Percentiles rank a stretch among this genome's conserved stretches.
These are phyloP conservation scores for Coriaria nepalensis DNA, from an alignment of 306 rosid genomes.

Conservation along the genomic window DNA sequence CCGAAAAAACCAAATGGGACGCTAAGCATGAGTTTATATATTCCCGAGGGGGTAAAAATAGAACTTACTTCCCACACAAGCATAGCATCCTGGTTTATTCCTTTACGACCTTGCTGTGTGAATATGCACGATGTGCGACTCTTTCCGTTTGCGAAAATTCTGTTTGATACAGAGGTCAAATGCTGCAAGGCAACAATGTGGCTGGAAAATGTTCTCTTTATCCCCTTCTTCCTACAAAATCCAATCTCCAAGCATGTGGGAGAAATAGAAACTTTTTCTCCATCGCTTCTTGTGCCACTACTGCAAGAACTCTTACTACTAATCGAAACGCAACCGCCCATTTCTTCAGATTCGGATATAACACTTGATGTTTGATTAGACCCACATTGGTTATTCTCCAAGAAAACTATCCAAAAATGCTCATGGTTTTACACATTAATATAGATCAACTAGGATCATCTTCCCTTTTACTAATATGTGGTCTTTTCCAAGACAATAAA, in stretches of 20 bases:
- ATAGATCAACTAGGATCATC: no score
- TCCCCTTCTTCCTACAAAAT: conserved; percentile 35
- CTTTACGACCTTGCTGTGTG: conserved; percentile 94
- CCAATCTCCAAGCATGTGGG: conserved; percentile 24
- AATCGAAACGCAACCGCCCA: conserved; percentile 87
- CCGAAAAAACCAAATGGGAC: not conserved
- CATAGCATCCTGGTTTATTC: conserved; percentile 96
- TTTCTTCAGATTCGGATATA: conserved; percentile 48
- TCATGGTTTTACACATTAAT: not conserved
- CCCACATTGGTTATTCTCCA: conserved; percentile 16
- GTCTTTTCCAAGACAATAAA: no score
- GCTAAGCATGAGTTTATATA: not conserved
- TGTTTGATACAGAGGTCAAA: conserved; percentile 48
- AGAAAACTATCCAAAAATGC: conserved; percentile 23
- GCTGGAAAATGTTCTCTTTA: conserved; percentile 69
- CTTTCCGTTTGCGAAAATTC: conserved; percentile 77
- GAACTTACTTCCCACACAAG: conserved; percentile 87
- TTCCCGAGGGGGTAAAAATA: not conserved
- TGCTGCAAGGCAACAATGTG: conserved; percentile 46
- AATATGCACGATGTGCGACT: conserved; percentile 65
- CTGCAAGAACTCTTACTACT: conserved; percentile 58
- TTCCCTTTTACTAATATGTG: no score
- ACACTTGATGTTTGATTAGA: conserved; percentile 22
- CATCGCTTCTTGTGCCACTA: conserved; percentile 45
- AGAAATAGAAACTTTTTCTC: conserved; percentile 35